phyloP scores from a whole-genome alignment of 768 basidiomycete species.

The Lentinus brumalis region DNA sequence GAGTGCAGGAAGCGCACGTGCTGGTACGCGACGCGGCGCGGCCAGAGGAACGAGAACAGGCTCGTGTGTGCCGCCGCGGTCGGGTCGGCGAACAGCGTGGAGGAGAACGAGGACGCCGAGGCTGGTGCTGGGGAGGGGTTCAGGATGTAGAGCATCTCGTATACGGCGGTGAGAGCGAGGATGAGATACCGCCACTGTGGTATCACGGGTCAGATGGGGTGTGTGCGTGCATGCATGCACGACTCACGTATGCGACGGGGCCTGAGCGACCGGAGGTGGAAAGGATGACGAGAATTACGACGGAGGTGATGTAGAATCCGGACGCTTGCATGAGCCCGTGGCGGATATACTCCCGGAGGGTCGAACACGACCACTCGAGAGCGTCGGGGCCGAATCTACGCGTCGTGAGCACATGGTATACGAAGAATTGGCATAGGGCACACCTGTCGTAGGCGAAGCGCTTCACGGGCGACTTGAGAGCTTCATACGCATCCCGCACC shows the following conservation, averaged over 20 bases:
- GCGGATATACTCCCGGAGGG: conserved; percentile 66
- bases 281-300: conserved; percentile 58
- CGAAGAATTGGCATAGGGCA: too few relatives aligned
- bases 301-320: conserved; percentile 68
- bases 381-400: conserved; percentile 80
- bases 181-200: conserved; percentile 80
- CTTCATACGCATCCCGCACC: conserved; percentile 75
- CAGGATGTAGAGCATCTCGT: conserved; percentile 68
- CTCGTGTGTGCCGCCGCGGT: conserved; percentile 12
- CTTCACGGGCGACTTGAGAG: conserved; percentile 72
- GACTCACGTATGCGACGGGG: conserved; percentile 64
- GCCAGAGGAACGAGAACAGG: conserved; percentile 51
- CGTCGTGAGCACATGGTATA: conserved; percentile 1
- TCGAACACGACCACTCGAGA: conserved; percentile 67
- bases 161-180: conserved; percentile 60
- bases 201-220: too few relatives aligned
- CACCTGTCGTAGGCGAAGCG: conserved; percentile 88
- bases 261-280: conserved; percentile 62
- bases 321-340: conserved; percentile 63
- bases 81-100: conserved; percentile 31
- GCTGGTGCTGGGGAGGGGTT: conserved; percentile 49
- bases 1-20: conserved; percentile 79
- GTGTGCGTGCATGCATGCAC: background rate
- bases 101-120: conserved; percentile 27
- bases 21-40: conserved; percentile 69